phyloP scores from a whole-genome alignment of 2,329 filamentous ascomycete genomes.

The Botrytis paeoniae region DNA sequence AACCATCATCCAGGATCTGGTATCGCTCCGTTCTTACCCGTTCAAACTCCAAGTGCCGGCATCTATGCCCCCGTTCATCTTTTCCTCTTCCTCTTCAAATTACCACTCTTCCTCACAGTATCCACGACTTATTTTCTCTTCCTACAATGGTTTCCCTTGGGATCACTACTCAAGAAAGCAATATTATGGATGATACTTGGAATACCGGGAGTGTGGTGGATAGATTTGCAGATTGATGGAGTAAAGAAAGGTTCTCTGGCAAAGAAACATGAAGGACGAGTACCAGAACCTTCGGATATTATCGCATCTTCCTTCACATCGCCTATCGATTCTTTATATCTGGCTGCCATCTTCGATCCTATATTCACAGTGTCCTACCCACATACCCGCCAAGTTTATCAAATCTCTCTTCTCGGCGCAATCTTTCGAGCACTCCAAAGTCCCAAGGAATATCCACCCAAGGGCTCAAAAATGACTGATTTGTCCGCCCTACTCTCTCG shows the following conservation, averaged over 20 bases:
- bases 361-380: conserved; percentile 89
- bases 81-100: conserved; percentile 74
- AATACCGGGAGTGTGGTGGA: conserved; percentile 95
- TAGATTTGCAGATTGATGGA: conserved; percentile 96
- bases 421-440: conserved; percentile 68
- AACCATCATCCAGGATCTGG: conserved; percentile 67
- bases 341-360: conserved; percentile 93
- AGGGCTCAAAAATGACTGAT: conserved; percentile 53
- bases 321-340: conserved; percentile 88
- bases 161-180: conserved; percentile 70
- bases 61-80: conserved; percentile 63
- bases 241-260: conserved; percentile 87
- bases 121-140: conserved; percentile 71
- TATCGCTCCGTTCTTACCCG: conserved; percentile 91
- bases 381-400: conserved; percentile 67
- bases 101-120: conserved; percentile 72
- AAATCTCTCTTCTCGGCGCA: conserved; percentile 72
- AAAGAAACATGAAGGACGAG: conserved; percentile 66
- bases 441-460: conserved; percentile 49
- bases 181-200: conserved; percentile 84
- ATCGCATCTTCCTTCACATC: conserved; percentile 91
- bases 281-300: conserved; percentile 76
- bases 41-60: conserved; percentile 61
- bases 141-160: conserved; percentile 77
- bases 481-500: conserved; percentile 60